Base-by-base conservation (phyloP, 2,329 filamentous ascomycete species). In the Gliomastix tumulicola region DNA sequence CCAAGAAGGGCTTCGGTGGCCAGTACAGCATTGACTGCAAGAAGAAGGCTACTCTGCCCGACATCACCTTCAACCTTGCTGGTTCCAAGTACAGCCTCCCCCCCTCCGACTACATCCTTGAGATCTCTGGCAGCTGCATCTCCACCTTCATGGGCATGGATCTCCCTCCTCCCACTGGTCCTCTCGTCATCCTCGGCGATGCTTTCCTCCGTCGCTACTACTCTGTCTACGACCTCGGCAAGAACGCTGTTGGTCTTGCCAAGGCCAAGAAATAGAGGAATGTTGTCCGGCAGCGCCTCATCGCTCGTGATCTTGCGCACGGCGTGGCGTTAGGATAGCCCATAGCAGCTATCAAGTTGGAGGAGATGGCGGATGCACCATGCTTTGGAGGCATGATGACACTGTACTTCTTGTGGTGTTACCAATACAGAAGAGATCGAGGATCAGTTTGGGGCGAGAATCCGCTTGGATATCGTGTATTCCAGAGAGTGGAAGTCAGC, bases 61-160 rank as follows among this genome's bases (percentile, higher is more conserved):
- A 97, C 55, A 76, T 98, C 50, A 88, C 83, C 51, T 97, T 98
- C 68, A 89, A 76, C 46, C 79, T 98, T 34, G 80, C 78, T 48
- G 92, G 92, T 46, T 79, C 94, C 69, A 86, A 96, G 72, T 98
- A 97, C 73, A 84, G 81, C 58, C 94, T 98, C 50, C 71, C 74
- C 39, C 69, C 92, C 13, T 83, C 83, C 47, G 92, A 98, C 69
- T 98, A 98, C 71, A 89, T 96, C 50, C 81, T 98, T 28, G 89
- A 98, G 66, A 79, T 96, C 30, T 85, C 89, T 57, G 92, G 90
- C 51, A 90, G 83, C 60, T 98, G 92, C 66, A 95, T 98, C 65
- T 96, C 88, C 44, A 85, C 88, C 50, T 95, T 98, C 70, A 94
- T 94, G 80, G 89, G 88, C 53, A 94, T 97, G 82, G 92, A 89